phyloP scores from a whole-genome alignment of 1,284 basidiomycete species.

The Apiotrichum siamense region DNA sequence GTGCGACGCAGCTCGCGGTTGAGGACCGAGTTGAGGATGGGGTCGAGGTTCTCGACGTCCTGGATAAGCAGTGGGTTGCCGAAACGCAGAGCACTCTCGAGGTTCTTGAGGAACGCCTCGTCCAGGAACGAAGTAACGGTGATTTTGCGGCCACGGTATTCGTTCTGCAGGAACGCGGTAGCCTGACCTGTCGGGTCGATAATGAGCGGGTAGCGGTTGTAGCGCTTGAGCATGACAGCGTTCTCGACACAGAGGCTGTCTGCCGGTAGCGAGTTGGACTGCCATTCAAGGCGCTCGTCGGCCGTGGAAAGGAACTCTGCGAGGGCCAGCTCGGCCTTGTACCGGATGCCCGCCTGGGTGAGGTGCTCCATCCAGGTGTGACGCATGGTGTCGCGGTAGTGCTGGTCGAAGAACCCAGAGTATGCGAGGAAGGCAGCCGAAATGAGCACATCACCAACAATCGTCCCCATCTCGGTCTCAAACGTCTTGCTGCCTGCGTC shows the following conservation, averaged over 20 bases:
- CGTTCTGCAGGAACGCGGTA: slow-evolving; percentile 85
- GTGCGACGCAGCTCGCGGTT: slow-evolving; percentile 94
- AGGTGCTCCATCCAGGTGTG: slow-evolving; percentile 89
- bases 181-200: slow-evolving; percentile 99
- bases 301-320: slow-evolving; percentile 96
- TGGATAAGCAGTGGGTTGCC: slow-evolving; percentile 96
- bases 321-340: slow-evolving; percentile 85
- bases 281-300: slow-evolving; percentile 93
- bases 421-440: slow-evolving; percentile 97
- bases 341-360: slow-evolving; percentile 81
- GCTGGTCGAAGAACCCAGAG: slow-evolving; percentile 97
- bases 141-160: slow-evolving; percentile 94
- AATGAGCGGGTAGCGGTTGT: slow-evolving; percentile 95
- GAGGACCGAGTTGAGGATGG: slow-evolving; percentile 93
- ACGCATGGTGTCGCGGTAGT: slow-evolving; percentile 97
- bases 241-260: slow-evolving; percentile 97
- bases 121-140: slow-evolving; percentile 98
- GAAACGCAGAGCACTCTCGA: slow-evolving; percentile 98
- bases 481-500: slow-evolving; percentile 92
- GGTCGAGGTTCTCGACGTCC: slow-evolving; percentile 96
- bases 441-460: slow-evolving; percentile 92
- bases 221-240: slow-evolving; percentile 97
- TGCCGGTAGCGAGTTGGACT: slow-evolving; percentile 85
- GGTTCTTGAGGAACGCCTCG: slow-evolving; percentile 95
- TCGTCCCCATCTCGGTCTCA: slow-evolving; percentile 97